Conservation (phyloP, 768 basidiomycete genomes). For the Agrocybe chaxingu region DNA sequence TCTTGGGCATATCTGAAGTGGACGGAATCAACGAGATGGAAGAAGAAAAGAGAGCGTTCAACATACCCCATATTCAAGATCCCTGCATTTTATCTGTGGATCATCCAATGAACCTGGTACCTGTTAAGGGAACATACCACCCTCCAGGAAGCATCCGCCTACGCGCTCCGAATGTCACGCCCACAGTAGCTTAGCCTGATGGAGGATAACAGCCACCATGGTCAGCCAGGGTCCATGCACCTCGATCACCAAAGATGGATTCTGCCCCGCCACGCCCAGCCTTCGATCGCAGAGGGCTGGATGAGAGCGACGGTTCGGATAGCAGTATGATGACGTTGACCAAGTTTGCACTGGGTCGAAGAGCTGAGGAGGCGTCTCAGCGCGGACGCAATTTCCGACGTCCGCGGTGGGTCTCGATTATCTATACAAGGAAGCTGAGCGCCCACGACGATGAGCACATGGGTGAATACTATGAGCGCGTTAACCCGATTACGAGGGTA, state of each 20-base stretch:
- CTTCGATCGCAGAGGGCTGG: too few species aligned
- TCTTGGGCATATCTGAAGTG: constrained; percentile 1
- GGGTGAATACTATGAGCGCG: too few species aligned
- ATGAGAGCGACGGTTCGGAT: too few species aligned
- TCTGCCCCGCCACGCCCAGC: constrained; percentile 2
- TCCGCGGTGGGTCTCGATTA: not conserved
- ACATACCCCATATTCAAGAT: too few species aligned
- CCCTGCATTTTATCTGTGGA: not conserved
- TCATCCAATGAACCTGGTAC: not conserved
- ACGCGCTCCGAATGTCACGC: constrained; percentile 1
- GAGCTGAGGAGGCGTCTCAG: too few species aligned
- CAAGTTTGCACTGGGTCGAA: too few species aligned
- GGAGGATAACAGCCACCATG: too few species aligned
- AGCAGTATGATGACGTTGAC: too few species aligned
- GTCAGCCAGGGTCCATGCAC: not conserved
- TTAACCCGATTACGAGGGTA: too few species aligned
- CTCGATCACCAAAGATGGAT: constrained; percentile 4
- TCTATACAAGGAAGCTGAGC: constrained; percentile 4
- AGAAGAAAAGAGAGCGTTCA: not conserved
- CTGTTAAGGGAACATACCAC: constrained; percentile 3
- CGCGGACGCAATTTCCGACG: too few species aligned
- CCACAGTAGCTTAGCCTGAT: too few species aligned
- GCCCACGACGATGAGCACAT: constrained; percentile 1
- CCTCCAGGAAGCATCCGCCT: constrained; percentile 1
- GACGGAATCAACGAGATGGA: not conserved